Evolutionary conservation across 441 rosid species (phyloP).

Genomic region (Corymbia citriodora): DNA sequence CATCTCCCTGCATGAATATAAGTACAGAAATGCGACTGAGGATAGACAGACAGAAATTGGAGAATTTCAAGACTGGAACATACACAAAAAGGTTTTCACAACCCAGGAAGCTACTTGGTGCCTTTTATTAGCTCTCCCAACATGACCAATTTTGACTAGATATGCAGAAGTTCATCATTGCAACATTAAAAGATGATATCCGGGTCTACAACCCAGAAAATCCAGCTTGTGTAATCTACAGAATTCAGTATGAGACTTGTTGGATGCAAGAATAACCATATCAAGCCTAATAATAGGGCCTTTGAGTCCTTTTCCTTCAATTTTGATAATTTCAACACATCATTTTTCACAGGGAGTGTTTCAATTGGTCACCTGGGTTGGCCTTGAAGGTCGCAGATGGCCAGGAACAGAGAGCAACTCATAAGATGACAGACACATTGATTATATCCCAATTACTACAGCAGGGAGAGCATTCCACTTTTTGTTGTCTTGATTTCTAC

Average conservation of each 20-base stretch:
- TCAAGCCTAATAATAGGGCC: not conserved
- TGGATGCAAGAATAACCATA: not conserved
- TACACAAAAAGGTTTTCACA: not conserved
- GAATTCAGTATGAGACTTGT: not conserved
- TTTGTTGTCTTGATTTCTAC: not conserved
- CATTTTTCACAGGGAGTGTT: not conserved
- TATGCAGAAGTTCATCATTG: not conserved
- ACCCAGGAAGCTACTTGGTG: not conserved
- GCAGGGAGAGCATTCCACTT: not conserved
- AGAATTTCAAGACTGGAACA: not conserved
- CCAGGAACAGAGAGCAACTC: not conserved
- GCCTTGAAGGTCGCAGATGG: not conserved
- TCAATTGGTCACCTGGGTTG: not conserved
- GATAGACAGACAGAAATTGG: not conserved
- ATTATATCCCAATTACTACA: not conserved
- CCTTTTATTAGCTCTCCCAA: not conserved
- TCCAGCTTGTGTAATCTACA: not conserved
- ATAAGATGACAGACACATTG: not conserved
- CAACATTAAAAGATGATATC: not conserved
- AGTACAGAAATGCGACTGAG: not conserved
- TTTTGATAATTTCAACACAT: not conserved
- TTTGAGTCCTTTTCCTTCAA: not conserved
- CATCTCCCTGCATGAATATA: conserved; percentile 60
- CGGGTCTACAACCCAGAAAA: not conserved
- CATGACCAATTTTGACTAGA: not conserved